These are phyloP conservation scores for Liquidambar formosana DNA, from an alignment of 164 flowering plant species.

Conservation along the genomic window DNA sequence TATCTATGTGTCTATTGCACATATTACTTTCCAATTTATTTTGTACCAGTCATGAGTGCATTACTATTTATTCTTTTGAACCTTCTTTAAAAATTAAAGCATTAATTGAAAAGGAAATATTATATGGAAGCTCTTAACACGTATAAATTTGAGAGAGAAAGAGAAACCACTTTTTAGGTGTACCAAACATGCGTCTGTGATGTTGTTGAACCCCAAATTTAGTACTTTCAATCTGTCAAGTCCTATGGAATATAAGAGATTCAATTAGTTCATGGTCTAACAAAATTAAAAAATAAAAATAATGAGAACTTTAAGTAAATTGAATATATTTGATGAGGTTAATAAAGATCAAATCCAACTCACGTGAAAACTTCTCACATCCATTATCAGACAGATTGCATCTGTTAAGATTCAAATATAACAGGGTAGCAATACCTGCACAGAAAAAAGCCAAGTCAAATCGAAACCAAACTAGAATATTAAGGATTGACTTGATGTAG, in stretches of 20 bases:
- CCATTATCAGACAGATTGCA: slow-evolving; percentile 77
- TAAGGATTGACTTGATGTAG: too few relatives aligned
- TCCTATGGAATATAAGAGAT: slow-evolving; percentile 34
- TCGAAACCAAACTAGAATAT: too few relatives aligned
- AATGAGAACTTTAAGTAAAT: background rate
- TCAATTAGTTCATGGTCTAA: background rate
- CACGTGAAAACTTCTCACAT: slow-evolving; percentile 76
- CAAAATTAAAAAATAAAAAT: background rate
- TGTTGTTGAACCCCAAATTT: slow-evolving; percentile 79
- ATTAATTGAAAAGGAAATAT: too few relatives aligned
- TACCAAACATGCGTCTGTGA: slow-evolving; percentile 73
- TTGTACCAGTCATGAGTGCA: too few relatives aligned
- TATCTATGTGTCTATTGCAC: too few relatives aligned
- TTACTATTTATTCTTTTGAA: too few relatives aligned
- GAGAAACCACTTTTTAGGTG: slow-evolving; percentile 66
- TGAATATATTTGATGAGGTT: background rate
- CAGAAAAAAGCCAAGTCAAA: too few relatives aligned
- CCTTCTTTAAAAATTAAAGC: too few relatives aligned
- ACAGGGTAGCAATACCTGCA: slow-evolving; percentile 69
- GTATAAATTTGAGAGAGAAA: too few relatives aligned
- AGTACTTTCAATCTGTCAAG: slow-evolving; percentile 64
- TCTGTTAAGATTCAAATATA: slow-evolving; percentile 78
- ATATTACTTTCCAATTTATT: too few relatives aligned
- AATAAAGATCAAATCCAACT: slow-evolving; percentile 18
- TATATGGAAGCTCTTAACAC: too few relatives aligned